These are phyloP conservation scores for Colletotrichum euphorbiae DNA, from an alignment of 2,329 filamentous ascomycete genomes.

Conservation along the genomic window DNA sequence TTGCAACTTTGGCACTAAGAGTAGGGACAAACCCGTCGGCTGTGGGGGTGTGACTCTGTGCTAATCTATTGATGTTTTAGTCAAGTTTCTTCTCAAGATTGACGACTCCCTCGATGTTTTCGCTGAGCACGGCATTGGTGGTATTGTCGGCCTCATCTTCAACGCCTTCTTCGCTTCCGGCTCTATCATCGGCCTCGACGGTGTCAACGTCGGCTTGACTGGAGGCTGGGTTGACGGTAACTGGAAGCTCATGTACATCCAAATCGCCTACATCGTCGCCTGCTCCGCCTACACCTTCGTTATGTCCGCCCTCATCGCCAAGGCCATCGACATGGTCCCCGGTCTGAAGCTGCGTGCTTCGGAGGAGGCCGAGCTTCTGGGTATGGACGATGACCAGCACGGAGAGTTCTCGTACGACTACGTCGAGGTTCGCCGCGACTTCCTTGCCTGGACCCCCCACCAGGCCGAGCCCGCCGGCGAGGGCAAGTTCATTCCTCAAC, in stretches of 20 bases:
- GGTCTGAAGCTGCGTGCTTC: slow-evolving; percentile 83
- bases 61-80: slow-evolving; percentile 44
- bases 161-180: slow-evolving; percentile 78
- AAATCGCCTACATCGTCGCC: slow-evolving; percentile 81
- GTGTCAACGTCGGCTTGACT: slow-evolving; percentile 74
- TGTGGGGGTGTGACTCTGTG: background rate
- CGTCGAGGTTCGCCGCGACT: slow-evolving; percentile 88
- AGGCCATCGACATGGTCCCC: slow-evolving; percentile 79
- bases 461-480: slow-evolving; percentile 71
- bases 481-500: slow-evolving; percentile 72
- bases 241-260: slow-evolving; percentile 80
- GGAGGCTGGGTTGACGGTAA: slow-evolving; percentile 83
- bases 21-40: slow-evolving; percentile 44
- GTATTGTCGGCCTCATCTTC: slow-evolving; percentile 77
- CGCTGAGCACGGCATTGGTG: slow-evolving; percentile 77
- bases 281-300: slow-evolving; percentile 76
- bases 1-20: slow-evolving; percentile 77
- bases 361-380: slow-evolving; percentile 85
- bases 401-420: slow-evolving; percentile 93
- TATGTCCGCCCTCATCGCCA: slow-evolving; percentile 79
- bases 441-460: slow-evolving; percentile 87
- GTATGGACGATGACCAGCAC: slow-evolving; percentile 91
- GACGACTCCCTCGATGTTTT: slow-evolving; percentile 80
- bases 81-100: slow-evolving; percentile 72
- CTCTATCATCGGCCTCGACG: slow-evolving; percentile 80